These are phyloP conservation scores for Dothiorella sarmentorum DNA, from an alignment of 2,329 filamentous ascomycete genomes.

Conservation along the genomic window DNA sequence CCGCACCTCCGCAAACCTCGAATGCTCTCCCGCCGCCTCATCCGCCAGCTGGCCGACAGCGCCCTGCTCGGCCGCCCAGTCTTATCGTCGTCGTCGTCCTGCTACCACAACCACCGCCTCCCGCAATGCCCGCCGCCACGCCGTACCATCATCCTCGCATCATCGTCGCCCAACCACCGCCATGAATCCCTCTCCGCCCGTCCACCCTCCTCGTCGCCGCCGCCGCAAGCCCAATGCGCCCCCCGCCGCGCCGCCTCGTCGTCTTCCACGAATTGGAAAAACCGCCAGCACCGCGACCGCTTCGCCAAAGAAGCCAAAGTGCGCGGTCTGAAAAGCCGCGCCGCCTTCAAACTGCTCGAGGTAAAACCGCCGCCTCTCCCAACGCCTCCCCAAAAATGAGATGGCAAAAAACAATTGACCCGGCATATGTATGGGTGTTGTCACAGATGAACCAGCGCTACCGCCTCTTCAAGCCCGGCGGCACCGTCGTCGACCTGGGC, in stretches of 20 bases:
- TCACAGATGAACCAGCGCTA: slow-evolving; percentile 76
- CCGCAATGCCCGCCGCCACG: not conserved
- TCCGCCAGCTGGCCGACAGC: slow-evolving; percentile 36
- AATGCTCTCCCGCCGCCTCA: slow-evolving; percentile 38
- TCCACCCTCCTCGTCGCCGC: slow-evolving; percentile 6
- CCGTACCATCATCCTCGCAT: not conserved
- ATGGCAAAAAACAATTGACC: too few relatives aligned
- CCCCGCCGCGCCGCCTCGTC: slow-evolving; percentile 32
- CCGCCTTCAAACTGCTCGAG: slow-evolving; percentile 89
- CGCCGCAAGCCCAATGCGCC: not conserved
- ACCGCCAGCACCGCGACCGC: slow-evolving; percentile 68
- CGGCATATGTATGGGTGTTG: too few relatives aligned
- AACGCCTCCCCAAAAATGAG: not conserved
- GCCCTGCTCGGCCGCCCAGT: slow-evolving; percentile 25
- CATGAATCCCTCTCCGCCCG: not conserved
- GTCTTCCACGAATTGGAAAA: slow-evolving; percentile 78
- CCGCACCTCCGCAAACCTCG: not conserved
- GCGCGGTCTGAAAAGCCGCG: slow-evolving; percentile 78
- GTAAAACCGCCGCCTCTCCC: slow-evolving; percentile 42
- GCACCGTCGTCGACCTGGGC: slow-evolving; percentile 88
- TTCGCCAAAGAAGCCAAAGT: slow-evolving; percentile 75
- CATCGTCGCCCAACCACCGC: not conserved
- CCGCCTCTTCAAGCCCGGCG: slow-evolving; percentile 70
- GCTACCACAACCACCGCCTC: not conserved
- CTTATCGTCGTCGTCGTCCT: not conserved